A percentile compares a stretch with the other conserved stretches of the same genome.
phyloP scores from a whole-genome alignment of 306 rosid species.

The Ochetophila trinervis region DNA sequence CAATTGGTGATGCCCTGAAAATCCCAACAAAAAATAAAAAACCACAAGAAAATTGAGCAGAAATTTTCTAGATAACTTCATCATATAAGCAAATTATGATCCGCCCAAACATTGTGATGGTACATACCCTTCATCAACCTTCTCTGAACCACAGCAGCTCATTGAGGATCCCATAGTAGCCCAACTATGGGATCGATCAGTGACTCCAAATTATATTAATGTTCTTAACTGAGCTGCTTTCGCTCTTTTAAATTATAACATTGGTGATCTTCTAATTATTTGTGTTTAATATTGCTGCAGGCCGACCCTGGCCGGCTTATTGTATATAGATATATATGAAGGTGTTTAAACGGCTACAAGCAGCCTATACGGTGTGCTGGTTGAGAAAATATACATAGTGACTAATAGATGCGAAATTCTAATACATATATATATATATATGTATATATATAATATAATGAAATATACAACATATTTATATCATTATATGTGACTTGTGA shows the following conservation, averaged over 20 bases:
- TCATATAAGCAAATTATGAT: background rate
- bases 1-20: constrained; percentile 38
- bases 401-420: no score
- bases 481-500: no score
- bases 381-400: background rate
- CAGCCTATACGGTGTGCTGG: no score
- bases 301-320: constrained; percentile 82
- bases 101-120: background rate
- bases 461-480: no score
- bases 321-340: constrained; percentile 2
- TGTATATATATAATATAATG: no score
- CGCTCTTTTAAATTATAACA: constrained; percentile 24
- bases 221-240: constrained; percentile 12
- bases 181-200: background rate
- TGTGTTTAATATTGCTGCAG: constrained; percentile 21
- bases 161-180: constrained; percentile 58
- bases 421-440: no score
- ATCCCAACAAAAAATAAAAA: background rate
- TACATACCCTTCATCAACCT: constrained; percentile 60
- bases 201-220: constrained; percentile 4
- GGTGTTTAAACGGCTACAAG: constrained; percentile 20
- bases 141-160: constrained; percentile 65
- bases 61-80: background rate
- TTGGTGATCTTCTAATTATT: constrained; percentile 5
- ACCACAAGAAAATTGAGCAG: background rate